Base-by-base conservation (phyloP, 2,329 filamentous ascomycete genomes). In the Uncinocarpus reesii region DNA sequence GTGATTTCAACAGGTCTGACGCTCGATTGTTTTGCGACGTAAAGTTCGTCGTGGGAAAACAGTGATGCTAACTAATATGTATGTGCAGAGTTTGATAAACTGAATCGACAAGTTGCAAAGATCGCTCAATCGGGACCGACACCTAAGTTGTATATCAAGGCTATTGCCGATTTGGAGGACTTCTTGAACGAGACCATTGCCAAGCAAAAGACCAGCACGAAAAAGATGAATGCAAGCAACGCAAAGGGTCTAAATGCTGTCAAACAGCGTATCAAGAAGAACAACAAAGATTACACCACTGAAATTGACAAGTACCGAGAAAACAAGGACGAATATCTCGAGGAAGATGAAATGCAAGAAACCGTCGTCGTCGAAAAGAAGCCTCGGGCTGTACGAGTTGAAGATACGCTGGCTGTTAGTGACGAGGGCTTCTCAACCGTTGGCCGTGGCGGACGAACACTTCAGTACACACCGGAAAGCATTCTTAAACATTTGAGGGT, bases 181-280 rank as follows among this genome's bases (percentile, higher is more conserved):
- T 80, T 84, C 64, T 85, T 95, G 77, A 89, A 89, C 65, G 93
- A 98, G 74, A 83, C 89, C 20, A 79, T 94, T 56, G 81, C 88
- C 60, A 95, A 95, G 78, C 86, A 94, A 66, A 98, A 98, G 76
- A 85, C 93, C 58, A 85, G 86, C 2, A 81, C 83, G 55, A 95
- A 95, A 80, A 96, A 95, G 78, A 95, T 96, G 89, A 98, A 95
- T 72, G 88, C 89, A 53, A 92, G 83, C 63, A 93, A 90, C 65
- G 84, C 88, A 56, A 86, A 88, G 71, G 88, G 89, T 62, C 79
- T 98, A 62, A 98, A 96, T 68, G 87, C 89, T 54, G 86, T 96
- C 63, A 94, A 95, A 73, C 92, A 98, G 70, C 89, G 89, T 72
- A 87, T 98, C 74, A 89, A 90, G 80, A 96, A 95, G 79, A 90